These are phyloP conservation scores for Salvia hispanica DNA, from an alignment of 257 asterid genomes.

Conservation along the genomic window DNA sequence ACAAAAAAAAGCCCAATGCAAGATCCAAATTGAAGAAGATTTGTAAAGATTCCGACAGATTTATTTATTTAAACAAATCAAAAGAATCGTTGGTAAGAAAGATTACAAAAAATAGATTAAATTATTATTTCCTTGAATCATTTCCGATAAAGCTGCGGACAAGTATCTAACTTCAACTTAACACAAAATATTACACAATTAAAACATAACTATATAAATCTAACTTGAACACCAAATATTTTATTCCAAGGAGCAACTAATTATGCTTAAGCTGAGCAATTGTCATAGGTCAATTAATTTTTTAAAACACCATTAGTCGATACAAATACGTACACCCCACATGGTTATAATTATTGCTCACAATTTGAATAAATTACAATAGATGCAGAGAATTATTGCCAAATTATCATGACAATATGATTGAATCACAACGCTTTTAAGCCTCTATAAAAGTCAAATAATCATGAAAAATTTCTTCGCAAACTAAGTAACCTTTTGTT, in stretches of 20 bases:
- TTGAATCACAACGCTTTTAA: slow-evolving; percentile 9
- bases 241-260: slow-evolving; percentile 37
- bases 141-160: slow-evolving; percentile 39
- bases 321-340: slow-evolving; percentile 40
- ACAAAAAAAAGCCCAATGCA: too few species aligned
- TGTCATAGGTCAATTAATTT: slow-evolving; percentile 29
- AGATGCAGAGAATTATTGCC: neutral
- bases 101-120: slow-evolving; percentile 18
- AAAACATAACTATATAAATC: slow-evolving; percentile 35
- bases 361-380: slow-evolving; percentile 15
- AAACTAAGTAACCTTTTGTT: slow-evolving; percentile 1
- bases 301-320: slow-evolving; percentile 26
- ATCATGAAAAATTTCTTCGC: too few species aligned
- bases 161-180: slow-evolving; percentile 40
- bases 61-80: slow-evolving; percentile 8
- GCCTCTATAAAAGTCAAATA: too few species aligned
- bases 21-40: neutral
- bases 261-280: slow-evolving; percentile 16
- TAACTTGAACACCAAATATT: slow-evolving; percentile 25
- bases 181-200: slow-evolving; percentile 21
- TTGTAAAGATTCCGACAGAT: slow-evolving; percentile 19
- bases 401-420: slow-evolving; percentile 11
- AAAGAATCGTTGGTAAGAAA: slow-evolving; percentile 27
- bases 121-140: slow-evolving; percentile 23
- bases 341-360: slow-evolving; percentile 42